Percentiles rank a stretch among this genome's conserved stretches.
Evolutionary conservation across 768 basidiomycete genomes (phyloP).

Genomic region (Trametes meyenii): DNA sequence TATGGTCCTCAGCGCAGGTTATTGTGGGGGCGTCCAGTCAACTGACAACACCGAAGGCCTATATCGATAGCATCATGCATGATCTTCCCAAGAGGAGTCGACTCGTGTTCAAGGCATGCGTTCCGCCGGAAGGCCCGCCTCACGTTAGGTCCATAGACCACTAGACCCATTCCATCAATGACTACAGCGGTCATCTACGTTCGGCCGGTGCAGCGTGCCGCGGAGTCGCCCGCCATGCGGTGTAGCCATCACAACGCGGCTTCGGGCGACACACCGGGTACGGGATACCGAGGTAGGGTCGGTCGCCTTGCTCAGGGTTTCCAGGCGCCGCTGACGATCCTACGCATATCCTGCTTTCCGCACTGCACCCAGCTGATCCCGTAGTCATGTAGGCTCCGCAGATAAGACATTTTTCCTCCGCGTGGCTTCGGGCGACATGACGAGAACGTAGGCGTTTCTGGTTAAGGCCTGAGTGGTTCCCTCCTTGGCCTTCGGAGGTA

Average conservation of each 20-base stretch:
- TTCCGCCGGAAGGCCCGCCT: background rate
- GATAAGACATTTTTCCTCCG: background rate
- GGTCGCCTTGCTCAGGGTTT: background rate
- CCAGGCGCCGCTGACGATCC: background rate
- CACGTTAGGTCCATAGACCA: background rate
- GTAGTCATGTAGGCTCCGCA: background rate
- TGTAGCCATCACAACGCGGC: conserved; percentile 9
- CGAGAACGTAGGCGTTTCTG: background rate
- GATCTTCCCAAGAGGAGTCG: background rate
- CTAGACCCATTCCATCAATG: background rate
- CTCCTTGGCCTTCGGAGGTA: background rate
- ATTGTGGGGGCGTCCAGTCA: background rate
- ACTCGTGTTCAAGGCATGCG: background rate
- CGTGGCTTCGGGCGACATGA: background rate
- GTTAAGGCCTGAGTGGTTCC: background rate
- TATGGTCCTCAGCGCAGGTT: background rate
- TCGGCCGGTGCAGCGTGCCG: background rate
- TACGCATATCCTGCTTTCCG: background rate
- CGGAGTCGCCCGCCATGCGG: background rate
- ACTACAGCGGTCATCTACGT: background rate
- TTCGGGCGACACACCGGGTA: background rate
- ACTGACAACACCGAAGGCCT: background rate
- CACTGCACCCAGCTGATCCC: background rate
- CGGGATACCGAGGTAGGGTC: background rate
- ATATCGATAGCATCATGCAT: conserved; percentile 9